A percentile compares a stretch with the other conserved stretches of the same genome.
These are phyloP conservation scores for Chlamydomonas sphaeroides DNA, from an alignment of 139 green algal genomes.

Conservation along the genomic window DNA sequence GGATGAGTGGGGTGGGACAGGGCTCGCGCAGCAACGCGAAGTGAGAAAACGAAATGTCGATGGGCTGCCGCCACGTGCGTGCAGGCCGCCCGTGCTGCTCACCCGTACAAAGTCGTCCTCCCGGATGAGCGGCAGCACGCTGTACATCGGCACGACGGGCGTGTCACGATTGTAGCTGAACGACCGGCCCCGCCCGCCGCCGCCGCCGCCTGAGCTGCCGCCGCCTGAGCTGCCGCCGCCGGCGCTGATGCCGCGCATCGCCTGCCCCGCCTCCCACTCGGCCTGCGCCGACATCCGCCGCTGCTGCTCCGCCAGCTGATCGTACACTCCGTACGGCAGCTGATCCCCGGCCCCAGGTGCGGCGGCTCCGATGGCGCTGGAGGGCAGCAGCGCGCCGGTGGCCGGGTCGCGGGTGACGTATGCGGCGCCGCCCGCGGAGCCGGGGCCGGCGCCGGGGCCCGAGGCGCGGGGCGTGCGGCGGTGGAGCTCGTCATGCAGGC, in stretches of 20 bases:
- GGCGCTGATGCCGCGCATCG: no score
- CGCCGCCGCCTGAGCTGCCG: no score
- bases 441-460: not conserved
- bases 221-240: not conserved
- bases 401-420: not conserved
- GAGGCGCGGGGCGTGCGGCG: not conserved
- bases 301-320: not conserved
- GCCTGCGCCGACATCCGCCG: not conserved
- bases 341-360: no score
- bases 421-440: not conserved
- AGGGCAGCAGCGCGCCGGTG: slow-evolving; percentile 18
- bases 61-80: no score
- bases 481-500: slow-evolving; percentile 6
- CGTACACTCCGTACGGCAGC: not conserved
- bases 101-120: slow-evolving; percentile 43
- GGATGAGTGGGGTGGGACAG: not conserved
- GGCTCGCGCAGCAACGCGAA: not conserved
- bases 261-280: not conserved
- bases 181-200: not conserved
- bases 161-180: slow-evolving; percentile 47
- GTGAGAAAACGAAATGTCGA: no score
- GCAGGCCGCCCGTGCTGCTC: not conserved
- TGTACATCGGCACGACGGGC: slow-evolving; percentile 52
- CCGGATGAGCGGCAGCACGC: slow-evolving; percentile 46
- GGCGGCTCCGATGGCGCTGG: no score